Conservation (phyloP, 257 asterid genomes). For the Verbena officinalis region DNA sequence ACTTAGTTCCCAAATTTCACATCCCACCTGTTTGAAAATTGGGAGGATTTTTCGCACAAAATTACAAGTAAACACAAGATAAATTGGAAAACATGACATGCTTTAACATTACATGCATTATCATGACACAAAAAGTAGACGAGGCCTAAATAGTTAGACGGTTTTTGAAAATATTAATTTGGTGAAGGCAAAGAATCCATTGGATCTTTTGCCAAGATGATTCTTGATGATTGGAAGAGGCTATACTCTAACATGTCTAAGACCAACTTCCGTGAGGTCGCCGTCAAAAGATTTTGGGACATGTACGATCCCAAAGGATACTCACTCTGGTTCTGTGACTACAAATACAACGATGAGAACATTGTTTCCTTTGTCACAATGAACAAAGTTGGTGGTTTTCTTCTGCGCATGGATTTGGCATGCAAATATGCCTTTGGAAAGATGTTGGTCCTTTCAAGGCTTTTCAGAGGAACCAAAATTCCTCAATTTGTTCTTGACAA, state of each 20-base stretch:
- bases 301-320: constrained; percentile 98
- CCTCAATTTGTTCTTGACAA: constrained; percentile 81
- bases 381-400: constrained; percentile 93
- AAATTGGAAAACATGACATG: too few relatives aligned
- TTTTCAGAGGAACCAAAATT: constrained; percentile 80
- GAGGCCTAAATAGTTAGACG: too few relatives aligned
- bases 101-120: too few relatives aligned
- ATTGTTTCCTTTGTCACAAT: constrained; percentile 80
- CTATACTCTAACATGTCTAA: constrained; percentile 97
- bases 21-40: too few relatives aligned
- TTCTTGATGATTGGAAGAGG: constrained; percentile 97
- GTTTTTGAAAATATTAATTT: too few relatives aligned
- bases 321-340: constrained; percentile 96
- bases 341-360: constrained; percentile 93
- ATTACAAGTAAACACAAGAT: too few relatives aligned
- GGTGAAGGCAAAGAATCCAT: constrained; percentile 91
- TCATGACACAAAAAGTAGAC: too few relatives aligned
- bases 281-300: constrained; percentile 94
- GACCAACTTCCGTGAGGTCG: constrained; percentile 93
- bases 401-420: constrained; percentile 92
- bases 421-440: constrained; percentile 96
- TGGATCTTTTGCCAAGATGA: constrained; percentile 92
- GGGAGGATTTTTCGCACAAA: too few relatives aligned
- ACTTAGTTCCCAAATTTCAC: too few relatives aligned
- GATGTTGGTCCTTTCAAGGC: constrained; percentile 94